These are phyloP conservation scores for Barnettozyma populi DNA, from an alignment of 805 yeast species.

Conservation along the genomic window DNA sequence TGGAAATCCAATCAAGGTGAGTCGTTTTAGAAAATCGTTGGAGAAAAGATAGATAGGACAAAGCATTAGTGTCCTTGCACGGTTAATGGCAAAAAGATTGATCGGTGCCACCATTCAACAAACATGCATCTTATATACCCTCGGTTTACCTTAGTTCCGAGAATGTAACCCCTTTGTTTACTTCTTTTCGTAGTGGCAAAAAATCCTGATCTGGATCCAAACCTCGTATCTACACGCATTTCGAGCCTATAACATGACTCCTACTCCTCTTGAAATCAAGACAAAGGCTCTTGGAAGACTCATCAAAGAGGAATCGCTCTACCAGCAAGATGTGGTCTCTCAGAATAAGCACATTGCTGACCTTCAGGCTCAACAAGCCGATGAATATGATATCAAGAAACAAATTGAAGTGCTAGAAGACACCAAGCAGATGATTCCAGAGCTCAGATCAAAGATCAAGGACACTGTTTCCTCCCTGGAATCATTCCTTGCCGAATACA, in stretches of 20 bases:
- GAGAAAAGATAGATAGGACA: conserved; percentile 1
- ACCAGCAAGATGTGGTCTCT: conserved; percentile 52
- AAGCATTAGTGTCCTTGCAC: no score
- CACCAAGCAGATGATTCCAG: conserved; percentile 47
- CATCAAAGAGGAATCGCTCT: conserved; percentile 58
- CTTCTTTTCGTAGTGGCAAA: background rate
- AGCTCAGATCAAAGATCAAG: conserved; percentile 36
- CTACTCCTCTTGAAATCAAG: conserved; percentile 66
- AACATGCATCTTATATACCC: no score
- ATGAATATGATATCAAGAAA: conserved; percentile 61
- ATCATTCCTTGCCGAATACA: conserved; percentile 32
- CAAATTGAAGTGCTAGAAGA: conserved; percentile 49
- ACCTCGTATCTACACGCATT: background rate
- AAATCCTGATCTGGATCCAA: background rate
- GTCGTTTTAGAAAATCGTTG: conserved; percentile 64
- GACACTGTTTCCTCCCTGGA: conserved; percentile 36
- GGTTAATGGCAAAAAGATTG: no score
- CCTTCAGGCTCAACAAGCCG: conserved; percentile 43
- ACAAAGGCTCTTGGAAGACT: conserved; percentile 63
- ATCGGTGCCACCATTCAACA: no score
- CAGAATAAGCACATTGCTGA: conserved; percentile 44
- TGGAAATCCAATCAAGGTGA: conserved; percentile 53
- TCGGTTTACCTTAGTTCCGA: background rate
- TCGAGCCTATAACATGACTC: no score
- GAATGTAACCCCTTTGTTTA: background rate